These are phyloP conservation scores for Elsinoe batatas DNA, from an alignment of 2,329 filamentous ascomycete species.

Conservation along the genomic window DNA sequence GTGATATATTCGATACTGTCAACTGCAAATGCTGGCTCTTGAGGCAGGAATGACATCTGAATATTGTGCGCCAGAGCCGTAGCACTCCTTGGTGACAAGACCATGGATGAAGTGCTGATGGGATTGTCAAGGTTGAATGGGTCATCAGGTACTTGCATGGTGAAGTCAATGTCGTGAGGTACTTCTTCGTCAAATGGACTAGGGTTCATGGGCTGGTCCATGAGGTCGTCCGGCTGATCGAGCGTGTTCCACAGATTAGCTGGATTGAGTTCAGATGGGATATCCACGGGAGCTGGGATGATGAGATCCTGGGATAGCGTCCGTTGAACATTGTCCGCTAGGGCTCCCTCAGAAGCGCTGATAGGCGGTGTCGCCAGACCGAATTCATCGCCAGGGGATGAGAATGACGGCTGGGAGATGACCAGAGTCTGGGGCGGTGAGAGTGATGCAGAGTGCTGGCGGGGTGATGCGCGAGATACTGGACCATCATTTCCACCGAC, in stretches of 20 bases:
- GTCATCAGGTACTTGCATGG: neutral
- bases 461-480: neutral
- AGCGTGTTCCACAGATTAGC: neutral
- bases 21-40: constrained; percentile 23
- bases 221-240: neutral
- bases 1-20: constrained; percentile 50
- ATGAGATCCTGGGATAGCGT: neutral
- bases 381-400: neutral
- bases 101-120: constrained; percentile 10
- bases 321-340: neutral
- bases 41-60: constrained; percentile 1
- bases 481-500: neutral
- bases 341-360: neutral
- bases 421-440: neutral
- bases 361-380: neutral
- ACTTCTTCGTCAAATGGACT: constrained; percentile 4
- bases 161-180: neutral
- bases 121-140: neutral
- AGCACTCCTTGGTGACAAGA: constrained; percentile 13
- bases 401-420: neutral
- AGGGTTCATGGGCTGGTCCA: neutral
- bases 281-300: neutral
- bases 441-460: neutral
- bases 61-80: neutral
- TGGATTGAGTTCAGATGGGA: neutral